A percentile compares a stretch with the other conserved stretches of the same genome.
Evolutionary conservation across 441 rosid species (phyloP).

Genomic region (Adansonia grandidieri): DNA sequence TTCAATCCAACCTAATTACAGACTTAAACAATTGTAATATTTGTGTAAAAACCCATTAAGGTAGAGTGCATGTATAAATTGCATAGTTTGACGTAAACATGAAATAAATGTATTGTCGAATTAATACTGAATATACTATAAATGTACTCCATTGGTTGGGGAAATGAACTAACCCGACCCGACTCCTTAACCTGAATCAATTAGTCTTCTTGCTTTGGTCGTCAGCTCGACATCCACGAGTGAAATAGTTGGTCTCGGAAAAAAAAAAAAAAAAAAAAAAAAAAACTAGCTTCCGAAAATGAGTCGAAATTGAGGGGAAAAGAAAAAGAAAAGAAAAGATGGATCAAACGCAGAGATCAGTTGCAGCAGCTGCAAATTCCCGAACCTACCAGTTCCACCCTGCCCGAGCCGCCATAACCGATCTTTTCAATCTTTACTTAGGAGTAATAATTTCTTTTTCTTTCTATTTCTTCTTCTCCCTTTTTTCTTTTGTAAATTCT

Average conservation of each 20-base stretch:
- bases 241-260: not conserved
- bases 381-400: constrained; percentile 71
- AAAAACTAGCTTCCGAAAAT: not conserved
- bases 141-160: too few species aligned
- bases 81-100: too few species aligned
- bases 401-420: constrained; percentile 64
- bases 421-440: constrained; percentile 79
- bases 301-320: not conserved
- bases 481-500: not conserved
- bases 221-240: not conserved
- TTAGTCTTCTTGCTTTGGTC: not conserved
- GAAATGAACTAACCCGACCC: not conserved
- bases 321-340: constrained; percentile 19
- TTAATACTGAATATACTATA: too few species aligned
- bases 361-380: constrained; percentile 48
- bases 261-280: too few species aligned
- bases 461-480: not conserved
- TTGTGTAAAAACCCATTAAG: too few species aligned
- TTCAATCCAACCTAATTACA: too few species aligned
- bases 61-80: too few species aligned
- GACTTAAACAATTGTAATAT: too few species aligned
- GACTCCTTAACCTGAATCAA: not conserved
- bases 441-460: constrained; percentile 51
- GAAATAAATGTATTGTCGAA: too few species aligned
- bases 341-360: constrained; percentile 62